Evolutionary conservation across 805 yeast genomes (phyloP), one percentile per base, ranked within the genome.

Genomic region (Isabelozyma heimii): DNA sequence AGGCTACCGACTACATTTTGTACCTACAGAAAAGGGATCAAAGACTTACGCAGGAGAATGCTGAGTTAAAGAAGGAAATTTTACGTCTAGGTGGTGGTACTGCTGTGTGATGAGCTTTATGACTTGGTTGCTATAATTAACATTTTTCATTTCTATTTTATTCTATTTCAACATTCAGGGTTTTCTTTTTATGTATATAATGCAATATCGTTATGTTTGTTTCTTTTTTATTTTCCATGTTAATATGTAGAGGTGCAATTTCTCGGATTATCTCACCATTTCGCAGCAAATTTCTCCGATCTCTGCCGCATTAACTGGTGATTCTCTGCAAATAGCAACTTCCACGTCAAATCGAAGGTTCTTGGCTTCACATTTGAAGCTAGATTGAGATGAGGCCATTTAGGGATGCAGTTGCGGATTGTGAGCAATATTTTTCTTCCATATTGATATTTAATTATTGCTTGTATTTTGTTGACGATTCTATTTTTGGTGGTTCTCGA

Each of bases 1-100:
- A 81, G 60, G 90, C 89, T 8, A 84, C 82, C 2, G 80, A 79
- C 42, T 85, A 85, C 58, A 75, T 85, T 42, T 58, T 77, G 45
- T 70, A 72, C 52, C 61, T 85, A 52, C 84, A 82, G 57, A 73
- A 74, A 39, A 77, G 76, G 51, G 81, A 82, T 58, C 59, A 62
- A 39, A 63, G 63, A 45, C 56, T 74, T 53, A 57, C 53, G 54
- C 57, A 57, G 17, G 72, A 72, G 55, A 48, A 65, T 45, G 64
- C 51, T 35, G 49, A 51, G 26, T 53, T 68, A 43, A 63, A 50
- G 43, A 43, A 48, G 8, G 70, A 70, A 39, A 42, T 64, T 24
- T 43, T 26, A 28, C 30, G 44, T 40, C 42, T 54, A 8, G 56
- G 55, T 14, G 57, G 57, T 13, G 24, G 45, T 37, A 15, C n/a